Evolutionary conservation across 2,329 filamentous ascomycete species (phyloP).

Genomic region (Pseudogymnoascus sp.): DNA sequence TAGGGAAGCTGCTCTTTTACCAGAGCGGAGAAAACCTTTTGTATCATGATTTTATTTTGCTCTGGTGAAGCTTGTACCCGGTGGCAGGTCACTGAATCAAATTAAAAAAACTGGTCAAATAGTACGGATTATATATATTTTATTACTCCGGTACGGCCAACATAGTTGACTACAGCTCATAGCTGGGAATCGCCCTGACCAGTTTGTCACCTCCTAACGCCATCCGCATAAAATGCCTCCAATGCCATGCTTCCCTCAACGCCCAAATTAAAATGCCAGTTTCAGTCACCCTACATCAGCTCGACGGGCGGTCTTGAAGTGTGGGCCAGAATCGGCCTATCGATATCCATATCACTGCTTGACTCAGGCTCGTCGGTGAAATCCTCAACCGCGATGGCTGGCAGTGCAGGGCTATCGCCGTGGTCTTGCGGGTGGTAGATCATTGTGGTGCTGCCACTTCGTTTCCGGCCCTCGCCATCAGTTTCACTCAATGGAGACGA

Average conservation of each 20-base stretch:
- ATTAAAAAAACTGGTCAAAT: background rate
- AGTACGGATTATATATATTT: background rate
- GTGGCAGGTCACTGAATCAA: background rate
- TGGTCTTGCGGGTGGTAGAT: slow-evolving; percentile 58
- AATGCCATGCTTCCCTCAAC: slow-evolving; percentile 3
- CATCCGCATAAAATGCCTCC: slow-evolving; percentile 3
- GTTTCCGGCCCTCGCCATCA: slow-evolving; percentile 28
- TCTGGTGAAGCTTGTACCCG: background rate
- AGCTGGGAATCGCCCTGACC: background rate
- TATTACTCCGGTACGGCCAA: background rate
- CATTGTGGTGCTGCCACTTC: slow-evolving; percentile 59
- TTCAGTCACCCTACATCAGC: slow-evolving; percentile 44
- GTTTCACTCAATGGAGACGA: slow-evolving; percentile 39
- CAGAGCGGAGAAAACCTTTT: background rate
- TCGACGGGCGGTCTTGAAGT: slow-evolving; percentile 60
- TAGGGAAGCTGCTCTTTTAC: background rate
- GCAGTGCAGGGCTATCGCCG: slow-evolving; percentile 49
- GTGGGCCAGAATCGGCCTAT: slow-evolving; percentile 50
- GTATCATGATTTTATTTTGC: background rate
- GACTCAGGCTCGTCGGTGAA: slow-evolving; percentile 50
- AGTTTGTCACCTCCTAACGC: background rate
- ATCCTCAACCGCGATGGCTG: slow-evolving; percentile 62
- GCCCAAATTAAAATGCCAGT: background rate
- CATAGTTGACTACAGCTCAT: background rate
- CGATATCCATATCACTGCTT: slow-evolving; percentile 38